These are phyloP conservation scores for Dioscorea zingiberensis DNA, from an alignment of 106 monocot genomes.

Conservation along the genomic window DNA sequence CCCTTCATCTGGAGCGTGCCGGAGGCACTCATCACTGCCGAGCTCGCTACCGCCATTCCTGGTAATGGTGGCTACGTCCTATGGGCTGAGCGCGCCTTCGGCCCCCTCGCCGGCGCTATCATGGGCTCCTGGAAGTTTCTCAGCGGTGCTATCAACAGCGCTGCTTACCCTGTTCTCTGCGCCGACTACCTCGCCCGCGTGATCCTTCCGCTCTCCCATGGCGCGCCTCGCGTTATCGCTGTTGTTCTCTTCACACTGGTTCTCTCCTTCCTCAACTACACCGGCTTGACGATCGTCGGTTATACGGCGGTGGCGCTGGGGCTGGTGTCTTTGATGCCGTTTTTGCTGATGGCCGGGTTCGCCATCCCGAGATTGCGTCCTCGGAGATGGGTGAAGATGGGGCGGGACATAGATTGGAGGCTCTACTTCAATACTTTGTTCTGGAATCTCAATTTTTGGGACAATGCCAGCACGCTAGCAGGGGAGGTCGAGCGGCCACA, in stretches of 20 bases:
- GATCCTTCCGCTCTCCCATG: conserved; percentile 23
- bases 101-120: conserved; percentile 53
- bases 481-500: conserved; percentile 77
- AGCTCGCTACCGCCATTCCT: conserved; percentile 71
- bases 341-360: conserved; percentile 40
- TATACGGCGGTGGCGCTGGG: conserved; percentile 56
- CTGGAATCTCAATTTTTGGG: conserved; percentile 90
- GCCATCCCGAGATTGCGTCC: conserved; percentile 41
- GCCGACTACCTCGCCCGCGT: conserved; percentile 65
- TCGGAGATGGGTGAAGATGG: conserved; percentile 40
- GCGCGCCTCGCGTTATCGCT: conserved; percentile 17
- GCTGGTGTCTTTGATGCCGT: conserved; percentile 49
- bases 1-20: conserved; percentile 85
- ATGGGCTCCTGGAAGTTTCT: conserved; percentile 87
- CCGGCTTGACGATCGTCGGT: conserved; percentile 62
- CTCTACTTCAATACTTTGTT: conserved; percentile 76
- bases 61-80: conserved; percentile 92
- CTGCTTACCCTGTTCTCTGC: conserved; percentile 67
- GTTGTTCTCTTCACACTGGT: conserved; percentile 22
- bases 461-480: conserved; percentile 81
- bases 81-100: conserved; percentile 78
- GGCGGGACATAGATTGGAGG: conserved; percentile 48
- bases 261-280: conserved; percentile 69
- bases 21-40: conserved; percentile 77
- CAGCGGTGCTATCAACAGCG: conserved; percentile 73